Percentiles rank a stretch among this genome's conserved stretches.
Evolutionary conservation across 2,329 filamentous ascomycete species (phyloP).

Genomic region (Pestalotiopsis sp.): DNA sequence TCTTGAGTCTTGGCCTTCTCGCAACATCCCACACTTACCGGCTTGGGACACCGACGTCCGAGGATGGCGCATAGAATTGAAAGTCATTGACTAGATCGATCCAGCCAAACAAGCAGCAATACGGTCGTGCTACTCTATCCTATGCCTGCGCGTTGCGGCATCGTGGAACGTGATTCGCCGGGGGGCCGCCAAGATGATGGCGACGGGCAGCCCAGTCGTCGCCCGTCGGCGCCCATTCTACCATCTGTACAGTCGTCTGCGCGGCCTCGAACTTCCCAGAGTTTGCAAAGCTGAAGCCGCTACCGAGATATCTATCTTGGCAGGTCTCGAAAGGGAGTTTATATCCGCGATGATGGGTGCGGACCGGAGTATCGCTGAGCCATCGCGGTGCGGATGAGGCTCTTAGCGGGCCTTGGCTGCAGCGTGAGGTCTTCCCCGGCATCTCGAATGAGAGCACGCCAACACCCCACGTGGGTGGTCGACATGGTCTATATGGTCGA

Average conservation of each 20-base stretch:
- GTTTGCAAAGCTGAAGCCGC: constrained; percentile 9
- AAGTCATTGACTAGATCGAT: neutral
- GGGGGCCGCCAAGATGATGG: neutral
- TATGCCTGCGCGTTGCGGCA: constrained; percentile 1
- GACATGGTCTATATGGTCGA: constrained; percentile 3
- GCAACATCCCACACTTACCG: constrained; percentile 3
- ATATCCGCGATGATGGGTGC: neutral
- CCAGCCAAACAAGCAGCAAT: neutral
- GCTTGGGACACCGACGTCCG: constrained; percentile 8
- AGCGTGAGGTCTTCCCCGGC: neutral
- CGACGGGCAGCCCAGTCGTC: constrained; percentile 2
- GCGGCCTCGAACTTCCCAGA: constrained; percentile 1
- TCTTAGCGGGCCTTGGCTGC: constrained; percentile 10
- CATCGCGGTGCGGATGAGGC: constrained; percentile 8
- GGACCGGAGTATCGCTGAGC: neutral
- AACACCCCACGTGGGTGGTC: constrained; percentile 11
- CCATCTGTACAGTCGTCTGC: neutral
- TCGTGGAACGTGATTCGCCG: neutral
- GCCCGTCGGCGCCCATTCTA: neutral
- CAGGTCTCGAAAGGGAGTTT: constrained; percentile 8
- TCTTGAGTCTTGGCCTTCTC: neutral
- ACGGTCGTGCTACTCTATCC: neutral
- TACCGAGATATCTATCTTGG: constrained; percentile 11
- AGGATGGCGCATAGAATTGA: neutral
- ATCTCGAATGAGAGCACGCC: constrained; percentile 9